Conservation (phyloP, 441 rosid species). For the Eruca vesicaria region DNA sequence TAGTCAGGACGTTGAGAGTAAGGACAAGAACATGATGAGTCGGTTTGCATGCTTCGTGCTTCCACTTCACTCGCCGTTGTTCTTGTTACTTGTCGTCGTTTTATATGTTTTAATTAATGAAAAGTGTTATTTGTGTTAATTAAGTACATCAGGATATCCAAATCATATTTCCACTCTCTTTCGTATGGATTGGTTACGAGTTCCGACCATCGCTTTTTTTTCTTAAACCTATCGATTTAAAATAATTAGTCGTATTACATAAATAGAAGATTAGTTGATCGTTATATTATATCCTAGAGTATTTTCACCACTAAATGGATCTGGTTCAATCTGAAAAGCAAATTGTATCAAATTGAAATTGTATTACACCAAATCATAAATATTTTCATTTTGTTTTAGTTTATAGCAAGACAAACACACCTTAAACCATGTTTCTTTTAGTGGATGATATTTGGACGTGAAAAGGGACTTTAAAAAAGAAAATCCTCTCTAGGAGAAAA, state of each 20-base stretch:
- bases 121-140: not conserved
- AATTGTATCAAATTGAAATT: not conserved
- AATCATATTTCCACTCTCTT: not conserved
- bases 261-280: not conserved
- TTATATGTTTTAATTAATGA: not conserved
- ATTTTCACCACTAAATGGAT: not conserved
- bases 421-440: not conserved
- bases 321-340: not conserved
- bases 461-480: too few relatives aligned
- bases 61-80: constrained; percentile 33
- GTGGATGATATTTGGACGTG: too few relatives aligned
- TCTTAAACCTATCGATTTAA: not conserved
- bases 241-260: not conserved
- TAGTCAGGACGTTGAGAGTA: constrained; percentile 9
- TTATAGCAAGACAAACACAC: not conserved
- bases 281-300: not conserved
- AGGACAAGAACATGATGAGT: constrained; percentile 38
- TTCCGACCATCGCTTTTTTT: not conserved
- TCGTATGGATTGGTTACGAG: not conserved
- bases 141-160: not conserved
- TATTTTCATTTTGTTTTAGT: not conserved
- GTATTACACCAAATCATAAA: not conserved
- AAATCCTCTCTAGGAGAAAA: too few relatives aligned
- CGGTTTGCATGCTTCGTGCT: constrained; percentile 37
- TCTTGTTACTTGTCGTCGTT: constrained; percentile 29